phyloP scores from a whole-genome alignment of 495 filamentous ascomycete species.

The Lophiostoma macrostomum region DNA sequence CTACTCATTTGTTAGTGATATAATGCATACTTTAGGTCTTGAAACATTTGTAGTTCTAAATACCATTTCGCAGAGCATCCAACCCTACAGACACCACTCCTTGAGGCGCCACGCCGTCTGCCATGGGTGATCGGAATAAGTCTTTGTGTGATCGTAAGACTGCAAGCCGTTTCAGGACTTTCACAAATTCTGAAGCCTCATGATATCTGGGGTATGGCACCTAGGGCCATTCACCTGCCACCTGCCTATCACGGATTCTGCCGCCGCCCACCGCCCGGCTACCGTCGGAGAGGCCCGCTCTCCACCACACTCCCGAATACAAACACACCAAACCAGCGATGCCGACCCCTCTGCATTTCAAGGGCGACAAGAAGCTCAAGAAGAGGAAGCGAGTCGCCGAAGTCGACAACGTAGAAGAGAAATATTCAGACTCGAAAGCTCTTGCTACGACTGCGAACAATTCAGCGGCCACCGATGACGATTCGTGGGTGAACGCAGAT shows the following conservation, averaged over 20 bases:
- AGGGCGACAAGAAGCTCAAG: constrained; percentile 93
- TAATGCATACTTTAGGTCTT: constrained; percentile 20
- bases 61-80: constrained; percentile 48
- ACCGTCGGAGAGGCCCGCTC: background rate
- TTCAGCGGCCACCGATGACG: constrained; percentile 54
- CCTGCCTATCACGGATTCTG: constrained; percentile 21
- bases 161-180: background rate
- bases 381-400: constrained; percentile 70
- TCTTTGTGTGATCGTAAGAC: too few species aligned
- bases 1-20: background rate
- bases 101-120: constrained; percentile 6
- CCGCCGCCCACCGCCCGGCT: constrained; percentile 20
- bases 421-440: constrained; percentile 43
- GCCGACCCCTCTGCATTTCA: constrained; percentile 86
- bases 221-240: background rate
- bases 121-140: too few species aligned
- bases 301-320: background rate
- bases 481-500: constrained; percentile 90
- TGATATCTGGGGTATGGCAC: background rate
- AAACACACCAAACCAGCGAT: constrained; percentile 26
- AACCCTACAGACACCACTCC: constrained; percentile 54
- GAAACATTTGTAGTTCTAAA: constrained; percentile 1
- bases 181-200: background rate
- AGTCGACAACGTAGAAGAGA: constrained; percentile 37
- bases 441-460: constrained; percentile 39